phyloP scores from a whole-genome alignment of 495 filamentous ascomycete genomes.

The Penicillium ochrochloron region DNA sequence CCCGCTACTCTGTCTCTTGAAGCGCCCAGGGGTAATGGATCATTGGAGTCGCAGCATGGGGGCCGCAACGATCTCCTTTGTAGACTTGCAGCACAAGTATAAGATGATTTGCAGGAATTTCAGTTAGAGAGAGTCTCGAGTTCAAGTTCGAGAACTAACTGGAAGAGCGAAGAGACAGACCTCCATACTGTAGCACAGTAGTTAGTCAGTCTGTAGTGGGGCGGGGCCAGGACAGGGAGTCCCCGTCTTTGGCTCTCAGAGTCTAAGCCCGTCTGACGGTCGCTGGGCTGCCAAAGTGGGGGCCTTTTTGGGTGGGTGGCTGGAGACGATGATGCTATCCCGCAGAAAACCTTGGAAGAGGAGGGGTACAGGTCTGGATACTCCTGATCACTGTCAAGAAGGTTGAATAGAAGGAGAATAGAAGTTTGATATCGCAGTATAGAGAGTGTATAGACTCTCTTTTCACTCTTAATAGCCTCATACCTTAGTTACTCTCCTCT shows the following conservation, averaged over 20 bases:
- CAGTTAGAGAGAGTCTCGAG: neutral
- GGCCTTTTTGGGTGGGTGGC: constrained; percentile 16
- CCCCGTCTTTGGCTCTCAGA: neutral
- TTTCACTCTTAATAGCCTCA: neutral
- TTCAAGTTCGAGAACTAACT: neutral
- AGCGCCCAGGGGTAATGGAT: neutral
- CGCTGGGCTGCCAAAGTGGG: constrained; percentile 21
- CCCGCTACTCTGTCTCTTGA: neutral
- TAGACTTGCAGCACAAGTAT: neutral
- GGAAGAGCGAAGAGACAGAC: neutral
- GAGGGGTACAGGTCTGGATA: neutral
- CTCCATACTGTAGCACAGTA: neutral
- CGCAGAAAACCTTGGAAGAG: constrained; percentile 23
- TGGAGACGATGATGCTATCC: constrained; percentile 27
- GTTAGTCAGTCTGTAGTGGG: neutral
- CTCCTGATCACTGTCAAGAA: neutral
- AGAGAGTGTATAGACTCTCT: neutral
- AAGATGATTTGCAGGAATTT: neutral
- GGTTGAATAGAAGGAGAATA: neutral
- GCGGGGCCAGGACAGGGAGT: neutral
- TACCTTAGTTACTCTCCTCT: neutral
- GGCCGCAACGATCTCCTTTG: neutral
- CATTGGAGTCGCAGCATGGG: neutral
- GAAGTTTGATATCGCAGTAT: neutral
- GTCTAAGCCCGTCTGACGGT: neutral